Percentiles rank a stretch among this genome's conserved stretches.
phyloP scores from a whole-genome alignment of 805 yeast genomes.

The Ogataea siamensis region DNA sequence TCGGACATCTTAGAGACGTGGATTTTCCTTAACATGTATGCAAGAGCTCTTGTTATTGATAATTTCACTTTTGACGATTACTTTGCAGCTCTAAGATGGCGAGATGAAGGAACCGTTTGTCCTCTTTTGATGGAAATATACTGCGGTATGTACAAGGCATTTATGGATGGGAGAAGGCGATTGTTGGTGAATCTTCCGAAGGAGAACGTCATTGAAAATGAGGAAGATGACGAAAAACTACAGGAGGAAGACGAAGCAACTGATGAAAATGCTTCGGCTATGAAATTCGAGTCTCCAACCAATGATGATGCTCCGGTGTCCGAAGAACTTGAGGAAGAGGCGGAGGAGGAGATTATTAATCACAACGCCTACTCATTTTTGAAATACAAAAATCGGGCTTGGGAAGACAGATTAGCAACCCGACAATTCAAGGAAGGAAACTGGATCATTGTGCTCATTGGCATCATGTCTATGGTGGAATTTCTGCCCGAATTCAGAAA shows the following conservation, averaged over 20 bases:
- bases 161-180: slow-evolving; percentile 42
- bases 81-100: slow-evolving; percentile 54
- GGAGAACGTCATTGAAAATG: slow-evolving; percentile 25
- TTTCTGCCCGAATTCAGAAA: slow-evolving; percentile 53
- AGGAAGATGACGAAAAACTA: slow-evolving; percentile 25
- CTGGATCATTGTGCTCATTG: slow-evolving; percentile 79
- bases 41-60: slow-evolving; percentile 61
- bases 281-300: slow-evolving; percentile 23
- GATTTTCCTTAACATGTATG: slow-evolving; percentile 72
- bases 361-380: slow-evolving; percentile 48
- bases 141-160: slow-evolving; percentile 58
- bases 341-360: slow-evolving; percentile 33
- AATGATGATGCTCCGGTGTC: slow-evolving; percentile 20
- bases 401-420: slow-evolving; percentile 76
- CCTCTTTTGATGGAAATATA: slow-evolving; percentile 62
- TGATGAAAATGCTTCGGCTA: slow-evolving; percentile 23
- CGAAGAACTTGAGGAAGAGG: slow-evolving; percentile 23
- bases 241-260: slow-evolving; percentile 21
- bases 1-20: slow-evolving; percentile 63
- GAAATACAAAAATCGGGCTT: slow-evolving; percentile 57
- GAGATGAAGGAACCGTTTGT: slow-evolving; percentile 44
- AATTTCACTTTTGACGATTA: slow-evolving; percentile 80
- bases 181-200: slow-evolving; percentile 28
- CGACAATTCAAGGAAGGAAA: slow-evolving; percentile 79
- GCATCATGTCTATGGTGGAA: slow-evolving; percentile 62